These are phyloP conservation scores for Solanum okadae DNA, from an alignment of 257 asterid species.

Conservation along the genomic window DNA sequence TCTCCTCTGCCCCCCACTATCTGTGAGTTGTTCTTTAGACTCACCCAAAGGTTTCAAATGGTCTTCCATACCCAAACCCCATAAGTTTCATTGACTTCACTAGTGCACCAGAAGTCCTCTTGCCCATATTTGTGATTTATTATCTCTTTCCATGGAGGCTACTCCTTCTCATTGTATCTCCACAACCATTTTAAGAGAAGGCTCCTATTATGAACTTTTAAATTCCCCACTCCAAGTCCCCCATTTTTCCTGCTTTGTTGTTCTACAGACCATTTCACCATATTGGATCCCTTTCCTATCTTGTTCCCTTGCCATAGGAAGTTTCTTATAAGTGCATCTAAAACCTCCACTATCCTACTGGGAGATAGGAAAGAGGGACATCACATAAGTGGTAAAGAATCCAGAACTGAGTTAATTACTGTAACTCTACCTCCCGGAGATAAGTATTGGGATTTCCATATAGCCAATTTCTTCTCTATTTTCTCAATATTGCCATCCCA, in stretches of 20 bases:
- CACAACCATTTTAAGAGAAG: neutral
- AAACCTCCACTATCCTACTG: neutral
- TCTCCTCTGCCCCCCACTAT: neutral
- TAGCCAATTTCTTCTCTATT: neutral
- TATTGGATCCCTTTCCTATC: neutral
- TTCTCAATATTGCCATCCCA: neutral
- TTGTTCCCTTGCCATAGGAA: neutral
- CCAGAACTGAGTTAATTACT: neutral
- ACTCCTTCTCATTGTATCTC: neutral
- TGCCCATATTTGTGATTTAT: neutral
- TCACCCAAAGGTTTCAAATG: neutral
- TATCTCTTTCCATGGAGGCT: neutral
- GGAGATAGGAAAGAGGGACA: neutral
- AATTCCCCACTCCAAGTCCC: neutral
- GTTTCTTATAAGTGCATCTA: neutral
- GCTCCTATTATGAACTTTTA: neutral
- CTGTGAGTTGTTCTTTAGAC: neutral
- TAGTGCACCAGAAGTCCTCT: neutral
- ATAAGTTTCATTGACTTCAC: neutral
- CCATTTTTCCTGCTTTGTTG: neutral
- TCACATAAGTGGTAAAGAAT: neutral
- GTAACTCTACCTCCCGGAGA: neutral
- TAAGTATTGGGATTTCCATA: neutral
- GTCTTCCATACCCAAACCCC: neutral
- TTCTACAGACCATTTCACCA: neutral